Conservation (phyloP, 257 asterid species). For the Solanum paucissectum region DNA sequence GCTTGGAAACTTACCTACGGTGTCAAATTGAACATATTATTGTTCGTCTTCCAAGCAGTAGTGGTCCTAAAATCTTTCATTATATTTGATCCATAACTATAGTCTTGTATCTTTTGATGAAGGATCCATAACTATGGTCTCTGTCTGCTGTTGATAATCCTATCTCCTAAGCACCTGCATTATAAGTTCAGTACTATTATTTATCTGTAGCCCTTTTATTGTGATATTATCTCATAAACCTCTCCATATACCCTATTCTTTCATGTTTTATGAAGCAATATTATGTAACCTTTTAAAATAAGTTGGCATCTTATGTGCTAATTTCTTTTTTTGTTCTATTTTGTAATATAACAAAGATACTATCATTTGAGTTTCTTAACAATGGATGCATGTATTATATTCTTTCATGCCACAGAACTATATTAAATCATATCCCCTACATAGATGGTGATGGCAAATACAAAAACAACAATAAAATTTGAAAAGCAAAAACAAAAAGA, state of each 20-base stretch:
- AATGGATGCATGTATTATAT: background rate
- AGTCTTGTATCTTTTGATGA: background rate
- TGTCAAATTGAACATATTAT: background rate
- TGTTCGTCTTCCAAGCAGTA: background rate
- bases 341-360: background rate
- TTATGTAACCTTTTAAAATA: background rate
- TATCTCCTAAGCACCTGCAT: background rate
- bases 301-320: background rate
- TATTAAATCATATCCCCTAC: background rate
- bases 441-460: background rate
- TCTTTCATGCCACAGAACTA: background rate
- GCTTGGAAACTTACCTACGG: background rate
- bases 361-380: background rate
- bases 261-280: background rate
- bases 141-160: background rate
- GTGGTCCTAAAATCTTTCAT: background rate
- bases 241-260: background rate
- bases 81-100: background rate
- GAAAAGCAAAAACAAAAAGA: background rate
- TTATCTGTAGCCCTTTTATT: background rate
- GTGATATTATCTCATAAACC: background rate
- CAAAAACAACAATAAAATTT: background rate
- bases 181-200: background rate
- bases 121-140: background rate
- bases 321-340: background rate